phyloP scores from a whole-genome alignment of 1,139 yeast genomes.

The Keqinozyma sinolaborantium region DNA sequence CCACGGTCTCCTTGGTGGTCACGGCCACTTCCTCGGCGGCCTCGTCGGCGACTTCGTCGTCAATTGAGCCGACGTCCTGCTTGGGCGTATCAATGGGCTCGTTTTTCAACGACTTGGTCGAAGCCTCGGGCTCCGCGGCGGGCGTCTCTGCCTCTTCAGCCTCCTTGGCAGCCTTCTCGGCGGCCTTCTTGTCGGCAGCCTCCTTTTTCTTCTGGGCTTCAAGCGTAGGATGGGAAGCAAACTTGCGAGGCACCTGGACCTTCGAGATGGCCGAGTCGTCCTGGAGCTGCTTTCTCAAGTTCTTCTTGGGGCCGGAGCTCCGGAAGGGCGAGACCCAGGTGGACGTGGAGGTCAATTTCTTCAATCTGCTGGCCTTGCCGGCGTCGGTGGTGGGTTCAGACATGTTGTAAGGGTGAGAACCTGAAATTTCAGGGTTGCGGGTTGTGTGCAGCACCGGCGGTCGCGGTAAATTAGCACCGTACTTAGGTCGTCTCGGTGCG shows the following conservation, averaged over 20 bases:
- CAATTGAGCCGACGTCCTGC: constrained; percentile 6
- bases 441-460: neutral
- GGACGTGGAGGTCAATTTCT: constrained; percentile 34
- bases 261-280: constrained; percentile 32
- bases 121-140: constrained; percentile 4
- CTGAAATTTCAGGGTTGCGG: neutral
- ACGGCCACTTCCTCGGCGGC: constrained; percentile 8
- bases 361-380: constrained; percentile 21
- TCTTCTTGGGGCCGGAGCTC: constrained; percentile 21
- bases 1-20: constrained; percentile 6
- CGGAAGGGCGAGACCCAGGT: constrained; percentile 56
- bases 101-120: constrained; percentile 8
- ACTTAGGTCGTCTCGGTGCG: no score
- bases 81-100: constrained; percentile 12
- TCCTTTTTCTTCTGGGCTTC: constrained; percentile 25
- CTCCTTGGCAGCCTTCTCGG: constrained; percentile 7
- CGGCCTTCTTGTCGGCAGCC: constrained; percentile 12
- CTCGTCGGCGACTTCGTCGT: constrained; percentile 6
- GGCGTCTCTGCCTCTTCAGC: constrained; percentile 2
- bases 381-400: constrained; percentile 6
- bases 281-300: constrained; percentile 32
- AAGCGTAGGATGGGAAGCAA: constrained; percentile 39
- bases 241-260: constrained; percentile 40
- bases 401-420: neutral
- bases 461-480: no score